Conservation (phyloP, 2,329 filamentous ascomycete genomes). For the Cladosporium sp. region DNA sequence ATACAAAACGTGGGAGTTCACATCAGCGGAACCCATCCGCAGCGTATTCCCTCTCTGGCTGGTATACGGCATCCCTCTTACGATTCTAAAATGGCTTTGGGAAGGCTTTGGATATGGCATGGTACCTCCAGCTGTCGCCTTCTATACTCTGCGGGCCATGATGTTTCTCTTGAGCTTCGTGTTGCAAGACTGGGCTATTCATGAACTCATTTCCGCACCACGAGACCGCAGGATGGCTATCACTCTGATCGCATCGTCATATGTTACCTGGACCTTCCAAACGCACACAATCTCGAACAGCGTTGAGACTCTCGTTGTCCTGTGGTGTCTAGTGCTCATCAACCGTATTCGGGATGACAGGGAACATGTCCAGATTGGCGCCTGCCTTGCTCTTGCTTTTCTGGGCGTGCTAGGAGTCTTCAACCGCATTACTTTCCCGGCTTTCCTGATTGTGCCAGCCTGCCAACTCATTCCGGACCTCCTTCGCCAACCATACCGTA, state of each 20-base stretch:
- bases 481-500: slow-evolving; percentile 54
- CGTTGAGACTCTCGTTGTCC: slow-evolving; percentile 84
- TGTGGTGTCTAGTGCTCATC: slow-evolving; percentile 90
- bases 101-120: slow-evolving; percentile 74
- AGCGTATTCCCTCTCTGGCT: slow-evolving; percentile 97
- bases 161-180: slow-evolving; percentile 97
- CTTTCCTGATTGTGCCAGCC: slow-evolving; percentile 79
- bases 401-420: slow-evolving; percentile 82
- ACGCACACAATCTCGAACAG: slow-evolving; percentile 98
- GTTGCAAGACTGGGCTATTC: slow-evolving; percentile 92
- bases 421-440: slow-evolving; percentile 95
- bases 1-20: slow-evolving; percentile 93
- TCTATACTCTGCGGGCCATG: slow-evolving; percentile 78
- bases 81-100: slow-evolving; percentile 86
- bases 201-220: slow-evolving; percentile 77
- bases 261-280: slow-evolving; percentile 98
- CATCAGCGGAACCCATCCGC: slow-evolving; percentile 76
- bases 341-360: slow-evolving; percentile 74
- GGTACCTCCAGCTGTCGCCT: slow-evolving; percentile 77
- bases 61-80: slow-evolving; percentile 89
- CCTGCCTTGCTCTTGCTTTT: slow-evolving; percentile 71
- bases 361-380: slow-evolving; percentile 69
- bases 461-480: slow-evolving; percentile 82
- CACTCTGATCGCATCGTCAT: slow-evolving; percentile 85
- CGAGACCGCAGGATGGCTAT: slow-evolving; percentile 67